Evolutionary conservation across 2,329 filamentous ascomycete genomes (phyloP).

Genomic region (Talaromyces marneffei): DNA sequence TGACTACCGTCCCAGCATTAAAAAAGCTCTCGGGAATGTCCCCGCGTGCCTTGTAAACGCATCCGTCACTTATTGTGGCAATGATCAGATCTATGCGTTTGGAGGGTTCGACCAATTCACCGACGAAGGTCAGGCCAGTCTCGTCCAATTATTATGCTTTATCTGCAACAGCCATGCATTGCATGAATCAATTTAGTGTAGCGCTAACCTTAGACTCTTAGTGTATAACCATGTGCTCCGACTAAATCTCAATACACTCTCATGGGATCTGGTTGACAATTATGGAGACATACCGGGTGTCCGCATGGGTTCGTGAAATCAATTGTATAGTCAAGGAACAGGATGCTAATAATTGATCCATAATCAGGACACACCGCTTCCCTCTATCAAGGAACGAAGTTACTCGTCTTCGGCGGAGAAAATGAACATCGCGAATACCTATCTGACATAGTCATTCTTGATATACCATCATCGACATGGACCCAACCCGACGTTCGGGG

Average conservation of each 20-base stretch:
- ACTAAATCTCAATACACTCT: slow-evolving; percentile 77
- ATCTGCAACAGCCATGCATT: not conserved
- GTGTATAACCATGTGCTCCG: slow-evolving; percentile 96
- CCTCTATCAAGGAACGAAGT: slow-evolving; percentile 85
- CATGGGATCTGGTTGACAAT: slow-evolving; percentile 96
- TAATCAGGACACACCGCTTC: slow-evolving; percentile 80
- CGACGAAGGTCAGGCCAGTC: slow-evolving; percentile 62
- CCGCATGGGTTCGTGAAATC: slow-evolving; percentile 77
- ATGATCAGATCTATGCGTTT: slow-evolving; percentile 96
- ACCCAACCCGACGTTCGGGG: slow-evolving; percentile 84
- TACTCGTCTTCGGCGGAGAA: slow-evolving; percentile 96
- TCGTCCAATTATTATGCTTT: not conserved
- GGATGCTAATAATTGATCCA: not conserved
- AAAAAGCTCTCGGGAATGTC: slow-evolving; percentile 68
- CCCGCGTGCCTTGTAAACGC: slow-evolving; percentile 96
- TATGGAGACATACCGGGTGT: slow-evolving; percentile 97
- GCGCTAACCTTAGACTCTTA: slow-evolving; percentile 21
- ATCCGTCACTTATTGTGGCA: slow-evolving; percentile 96
- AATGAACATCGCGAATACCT: slow-evolving; percentile 96
- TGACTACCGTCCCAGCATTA: slow-evolving; percentile 82
- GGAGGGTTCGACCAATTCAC: slow-evolving; percentile 98
- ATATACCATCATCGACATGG: slow-evolving; percentile 91
- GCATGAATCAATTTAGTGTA: not conserved
- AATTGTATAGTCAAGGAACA: no score
- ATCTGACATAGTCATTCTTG: slow-evolving; percentile 92